phyloP scores from a whole-genome alignment of 345 rosid genomes.

The Noccaea bulbosa region DNA sequence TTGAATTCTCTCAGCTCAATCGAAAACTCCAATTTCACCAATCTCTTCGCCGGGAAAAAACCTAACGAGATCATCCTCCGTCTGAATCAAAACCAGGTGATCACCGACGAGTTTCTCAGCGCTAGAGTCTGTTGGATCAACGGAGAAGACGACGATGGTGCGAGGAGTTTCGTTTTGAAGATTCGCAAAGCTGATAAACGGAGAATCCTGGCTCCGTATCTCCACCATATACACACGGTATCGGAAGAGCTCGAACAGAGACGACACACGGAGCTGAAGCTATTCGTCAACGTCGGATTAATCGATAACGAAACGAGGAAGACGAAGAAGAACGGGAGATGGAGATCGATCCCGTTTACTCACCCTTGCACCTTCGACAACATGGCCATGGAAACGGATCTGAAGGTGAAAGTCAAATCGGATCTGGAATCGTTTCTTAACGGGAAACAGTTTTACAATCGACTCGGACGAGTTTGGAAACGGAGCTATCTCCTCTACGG shows the following conservation, averaged over 20 bases:
- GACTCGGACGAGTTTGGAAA: constrained; percentile 82
- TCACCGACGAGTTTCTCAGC: constrained; percentile 78
- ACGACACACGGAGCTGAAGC: constrained; percentile 53
- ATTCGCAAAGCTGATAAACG: constrained; percentile 79
- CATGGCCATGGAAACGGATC: constrained; percentile 74
- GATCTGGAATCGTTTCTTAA: constrained; percentile 72
- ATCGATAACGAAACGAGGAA: background rate
- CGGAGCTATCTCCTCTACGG: constrained; percentile 75
- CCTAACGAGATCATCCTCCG: constrained; percentile 67
- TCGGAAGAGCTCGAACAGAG: constrained; percentile 74
- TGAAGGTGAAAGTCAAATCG: constrained; percentile 64
- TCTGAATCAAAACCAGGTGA: constrained; percentile 62
- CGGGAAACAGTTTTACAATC: constrained; percentile 69
- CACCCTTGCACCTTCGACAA: constrained; percentile 88
- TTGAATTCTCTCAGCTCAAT: constrained; percentile 66
- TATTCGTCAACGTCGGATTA: constrained; percentile 56
- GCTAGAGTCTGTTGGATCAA: constrained; percentile 79
- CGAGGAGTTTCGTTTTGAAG: constrained; percentile 57
- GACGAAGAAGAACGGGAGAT: constrained; percentile 48
- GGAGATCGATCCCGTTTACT: constrained; percentile 77
- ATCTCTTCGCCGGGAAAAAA: constrained; percentile 73
- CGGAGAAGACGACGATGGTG: constrained; percentile 35
- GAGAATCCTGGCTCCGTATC: constrained; percentile 78
- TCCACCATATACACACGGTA: constrained; percentile 81
- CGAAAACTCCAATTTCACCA: constrained; percentile 80